These are phyloP conservation scores for Torulaspora microellipsoides DNA, from an alignment of 805 yeast genomes.

Conservation along the genomic window DNA sequence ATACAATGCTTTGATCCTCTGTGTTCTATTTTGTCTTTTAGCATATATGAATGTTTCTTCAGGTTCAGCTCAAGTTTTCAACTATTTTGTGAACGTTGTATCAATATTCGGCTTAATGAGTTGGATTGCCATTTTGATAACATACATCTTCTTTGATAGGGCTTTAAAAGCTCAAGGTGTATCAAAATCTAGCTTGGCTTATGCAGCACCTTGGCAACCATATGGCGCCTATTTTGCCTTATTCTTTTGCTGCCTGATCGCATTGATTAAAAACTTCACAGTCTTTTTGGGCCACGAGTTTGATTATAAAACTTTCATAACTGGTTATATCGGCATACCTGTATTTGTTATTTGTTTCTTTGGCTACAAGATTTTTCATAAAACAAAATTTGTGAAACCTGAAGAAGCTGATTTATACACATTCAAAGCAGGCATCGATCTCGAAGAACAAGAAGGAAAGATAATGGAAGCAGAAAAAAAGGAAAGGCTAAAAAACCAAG, in stretches of 20 bases:
- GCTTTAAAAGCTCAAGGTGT: conserved; percentile 68
- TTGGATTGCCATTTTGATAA: conserved; percentile 66
- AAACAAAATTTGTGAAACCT: conserved; percentile 46
- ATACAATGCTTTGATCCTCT: conserved; percentile 46
- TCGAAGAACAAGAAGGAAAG: conserved; percentile 34
- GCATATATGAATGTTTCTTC: conserved; percentile 67
- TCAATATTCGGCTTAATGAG: conserved; percentile 71
- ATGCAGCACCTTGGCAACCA: conserved; percentile 64
- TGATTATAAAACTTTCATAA: conserved; percentile 62
- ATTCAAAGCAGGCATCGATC: conserved; percentile 28
- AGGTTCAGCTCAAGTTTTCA: conserved; percentile 53
- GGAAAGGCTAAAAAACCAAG: conserved; percentile 25
- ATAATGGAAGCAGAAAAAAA: conserved; percentile 27
- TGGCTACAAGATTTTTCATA: conserved; percentile 57
- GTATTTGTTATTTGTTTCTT: conserved; percentile 50
- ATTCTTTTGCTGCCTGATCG: conserved; percentile 47
- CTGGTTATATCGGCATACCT: conserved; percentile 68
- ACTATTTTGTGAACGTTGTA: conserved; percentile 69
- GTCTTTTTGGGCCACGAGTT: conserved; percentile 61
- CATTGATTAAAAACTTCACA: conserved; percentile 65
- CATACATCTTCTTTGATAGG: conserved; percentile 60
- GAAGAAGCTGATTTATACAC: conserved; percentile 55
- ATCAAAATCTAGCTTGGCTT: conserved; percentile 50
- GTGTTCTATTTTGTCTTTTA: conserved; percentile 53
- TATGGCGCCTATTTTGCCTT: conserved; percentile 61